Evolutionary conservation across 352 stramenopile genomes (phyloP).

Genomic region (Pythium phragmiticola): DNA sequence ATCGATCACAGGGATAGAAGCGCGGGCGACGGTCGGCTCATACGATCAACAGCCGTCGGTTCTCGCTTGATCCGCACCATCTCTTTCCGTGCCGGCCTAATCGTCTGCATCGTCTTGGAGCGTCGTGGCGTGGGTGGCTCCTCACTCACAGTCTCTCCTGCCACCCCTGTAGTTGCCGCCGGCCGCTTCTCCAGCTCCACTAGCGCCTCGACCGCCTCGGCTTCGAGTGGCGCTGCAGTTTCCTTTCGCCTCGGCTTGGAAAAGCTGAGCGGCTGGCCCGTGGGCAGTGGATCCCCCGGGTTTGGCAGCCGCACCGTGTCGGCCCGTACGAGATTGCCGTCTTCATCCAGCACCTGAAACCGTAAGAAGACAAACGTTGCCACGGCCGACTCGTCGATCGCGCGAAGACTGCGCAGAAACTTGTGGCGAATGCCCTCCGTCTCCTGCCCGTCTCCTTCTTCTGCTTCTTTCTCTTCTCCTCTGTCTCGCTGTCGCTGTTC

Average conservation of each 20-base stretch:
- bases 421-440: neutral
- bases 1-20: too few species aligned
- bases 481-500: neutral
- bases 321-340: neutral
- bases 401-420: neutral
- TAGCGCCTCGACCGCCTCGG: neutral
- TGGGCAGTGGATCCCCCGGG: neutral
- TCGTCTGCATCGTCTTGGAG: too few species aligned
- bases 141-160: too few species aligned
- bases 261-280: neutral
- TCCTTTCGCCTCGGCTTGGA: neutral
- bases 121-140: too few species aligned
- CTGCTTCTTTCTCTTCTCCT: too few species aligned
- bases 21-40: too few species aligned
- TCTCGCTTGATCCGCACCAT: too few species aligned
- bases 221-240: neutral
- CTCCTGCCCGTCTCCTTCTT: too few species aligned
- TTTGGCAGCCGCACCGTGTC: slow-evolving; percentile 7
- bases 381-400: neutral
- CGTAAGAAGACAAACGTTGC: slow-evolving; percentile 1
- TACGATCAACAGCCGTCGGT: too few species aligned
- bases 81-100: too few species aligned
- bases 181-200: neutral
- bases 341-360: slow-evolving; percentile 1
- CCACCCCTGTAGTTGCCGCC: too few species aligned